phyloP scores from a whole-genome alignment of 1,284 basidiomycete genomes.

The Neotropicomus parvogracilis region DNA sequence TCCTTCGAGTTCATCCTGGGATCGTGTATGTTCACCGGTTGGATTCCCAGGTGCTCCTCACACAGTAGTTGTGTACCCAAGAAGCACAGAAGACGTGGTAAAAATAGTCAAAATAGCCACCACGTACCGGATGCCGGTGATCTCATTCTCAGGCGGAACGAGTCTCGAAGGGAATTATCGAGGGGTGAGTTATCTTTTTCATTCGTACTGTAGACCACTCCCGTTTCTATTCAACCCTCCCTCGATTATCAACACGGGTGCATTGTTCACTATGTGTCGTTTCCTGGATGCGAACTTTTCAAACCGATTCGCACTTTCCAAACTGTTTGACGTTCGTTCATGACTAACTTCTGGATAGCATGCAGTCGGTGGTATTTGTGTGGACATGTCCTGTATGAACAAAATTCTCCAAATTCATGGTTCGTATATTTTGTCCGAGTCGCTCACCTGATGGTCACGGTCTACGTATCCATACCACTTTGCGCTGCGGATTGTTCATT shows the following conservation, averaged over 20 bases:
- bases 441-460: neutral
- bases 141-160: constrained; percentile 69
- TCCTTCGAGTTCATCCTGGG: neutral
- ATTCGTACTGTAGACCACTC: neutral
- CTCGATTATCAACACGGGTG: neutral
- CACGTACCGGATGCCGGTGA: constrained; percentile 67
- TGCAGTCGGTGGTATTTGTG: constrained; percentile 69
- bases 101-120: constrained; percentile 63
- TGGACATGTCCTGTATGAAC: constrained; percentile 87
- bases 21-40: neutral
- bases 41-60: constrained; percentile 40
- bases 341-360: constrained; percentile 35
- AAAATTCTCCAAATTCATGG: constrained; percentile 76
- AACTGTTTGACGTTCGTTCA: neutral
- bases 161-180: constrained; percentile 64
- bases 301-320: neutral
- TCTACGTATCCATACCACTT: neutral
- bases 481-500: neutral
- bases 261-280: neutral
- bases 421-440: constrained; percentile 27
- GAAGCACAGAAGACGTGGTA: constrained; percentile 65
- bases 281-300: neutral
- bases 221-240: too few relatives aligned
- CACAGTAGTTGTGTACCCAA: constrained; percentile 53
- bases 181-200: constrained; percentile 45